A percentile compares a stretch with the other conserved stretches of the same genome.
phyloP scores from a whole-genome alignment of 768 basidiomycete genomes.

The Mycena rebaudengoi region DNA sequence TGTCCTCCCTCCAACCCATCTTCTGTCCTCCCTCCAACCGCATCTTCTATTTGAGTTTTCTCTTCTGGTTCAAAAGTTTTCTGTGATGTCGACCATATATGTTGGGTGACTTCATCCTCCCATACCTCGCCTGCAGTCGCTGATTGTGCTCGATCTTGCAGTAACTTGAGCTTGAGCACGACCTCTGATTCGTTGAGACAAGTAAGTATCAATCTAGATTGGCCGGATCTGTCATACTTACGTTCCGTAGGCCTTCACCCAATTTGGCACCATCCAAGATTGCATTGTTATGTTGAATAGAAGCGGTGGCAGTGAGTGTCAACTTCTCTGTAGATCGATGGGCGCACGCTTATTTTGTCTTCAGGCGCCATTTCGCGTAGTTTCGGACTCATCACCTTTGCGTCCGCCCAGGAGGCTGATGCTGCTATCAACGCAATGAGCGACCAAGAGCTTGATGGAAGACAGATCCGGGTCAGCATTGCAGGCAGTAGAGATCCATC shows the following conservation, averaged over 20 bases:
- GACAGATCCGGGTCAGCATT: slow-evolving; percentile 20
- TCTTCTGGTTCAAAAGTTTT: slow-evolving; percentile 3
- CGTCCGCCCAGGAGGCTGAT: slow-evolving; percentile 10
- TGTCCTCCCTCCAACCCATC: no score
- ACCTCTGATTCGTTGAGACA: slow-evolving; percentile 9
- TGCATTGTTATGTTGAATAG: slow-evolving; percentile 20
- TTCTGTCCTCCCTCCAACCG: neutral
- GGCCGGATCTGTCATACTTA: neutral
- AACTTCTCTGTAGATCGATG: neutral
- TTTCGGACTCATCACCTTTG: slow-evolving; percentile 19
- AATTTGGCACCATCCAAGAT: slow-evolving; percentile 6
- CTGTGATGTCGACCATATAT: slow-evolving; percentile 22
- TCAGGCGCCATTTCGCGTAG: slow-evolving; percentile 14
- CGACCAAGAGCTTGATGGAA: slow-evolving; percentile 21
- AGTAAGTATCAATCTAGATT: neutral
- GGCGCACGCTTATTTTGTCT: neutral
- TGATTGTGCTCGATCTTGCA: slow-evolving; percentile 32
- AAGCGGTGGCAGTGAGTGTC: neutral
- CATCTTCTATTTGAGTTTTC: slow-evolving; percentile 21
- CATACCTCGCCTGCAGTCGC: slow-evolving; percentile 14
- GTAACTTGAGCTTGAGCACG: slow-evolving; percentile 29
- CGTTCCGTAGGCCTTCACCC: slow-evolving; percentile 5
- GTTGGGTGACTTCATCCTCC: slow-evolving; percentile 13
- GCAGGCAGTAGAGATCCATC: slow-evolving; percentile 9
- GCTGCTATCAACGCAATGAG: slow-evolving; percentile 15